phyloP scores from a whole-genome alignment of 2,329 filamentous ascomycete genomes.

The Neopestalotiopsis sp. region DNA sequence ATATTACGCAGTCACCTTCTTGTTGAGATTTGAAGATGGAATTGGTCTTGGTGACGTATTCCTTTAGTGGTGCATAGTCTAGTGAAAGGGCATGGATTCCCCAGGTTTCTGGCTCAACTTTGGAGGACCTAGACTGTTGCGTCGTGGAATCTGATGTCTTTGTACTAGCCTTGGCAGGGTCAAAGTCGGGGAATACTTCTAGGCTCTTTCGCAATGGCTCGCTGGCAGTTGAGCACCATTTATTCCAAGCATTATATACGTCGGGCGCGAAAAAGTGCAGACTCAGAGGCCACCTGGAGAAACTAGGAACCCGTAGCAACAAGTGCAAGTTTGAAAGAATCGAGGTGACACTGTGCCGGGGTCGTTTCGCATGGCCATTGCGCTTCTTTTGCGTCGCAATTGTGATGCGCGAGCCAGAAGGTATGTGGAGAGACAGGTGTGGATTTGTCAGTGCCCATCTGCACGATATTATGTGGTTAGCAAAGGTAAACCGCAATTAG shows the following conservation, averaged over 20 bases:
- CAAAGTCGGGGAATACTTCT: slow-evolving; percentile 63
- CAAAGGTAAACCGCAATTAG: not conserved
- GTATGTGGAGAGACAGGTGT: slow-evolving; percentile 80
- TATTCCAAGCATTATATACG: slow-evolving; percentile 72
- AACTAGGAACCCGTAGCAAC: slow-evolving; percentile 79
- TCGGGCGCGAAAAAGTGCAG: slow-evolving; percentile 80
- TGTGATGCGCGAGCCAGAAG: slow-evolving; percentile 64
- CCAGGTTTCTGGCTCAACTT: slow-evolving; percentile 29
- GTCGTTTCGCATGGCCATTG: slow-evolving; percentile 61
- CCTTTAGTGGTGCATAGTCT: slow-evolving; percentile 59
- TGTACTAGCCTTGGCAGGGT: slow-evolving; percentile 25
- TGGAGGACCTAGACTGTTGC: slow-evolving; percentile 16
- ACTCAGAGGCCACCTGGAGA: slow-evolving; percentile 80
- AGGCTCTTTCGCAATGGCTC: slow-evolving; percentile 55
- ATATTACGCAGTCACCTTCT: slow-evolving; percentile 61
- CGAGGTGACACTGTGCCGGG: slow-evolving; percentile 66
- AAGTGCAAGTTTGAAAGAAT: slow-evolving; percentile 82
- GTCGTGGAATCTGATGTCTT: slow-evolving; percentile 20
- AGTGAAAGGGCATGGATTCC: slow-evolving; percentile 61
- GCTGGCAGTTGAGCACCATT: slow-evolving; percentile 56
- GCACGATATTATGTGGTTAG: not conserved
- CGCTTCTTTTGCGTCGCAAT: slow-evolving; percentile 56
- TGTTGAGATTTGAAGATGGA: slow-evolving; percentile 61
- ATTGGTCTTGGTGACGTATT: slow-evolving; percentile 61
- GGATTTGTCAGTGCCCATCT: slow-evolving; percentile 95